Evolutionary conservation across 176 grass and related monocot species (phyloP), one percentile per base, ranked within the genome.

Genomic region (Alopecurus myosuroides): DNA sequence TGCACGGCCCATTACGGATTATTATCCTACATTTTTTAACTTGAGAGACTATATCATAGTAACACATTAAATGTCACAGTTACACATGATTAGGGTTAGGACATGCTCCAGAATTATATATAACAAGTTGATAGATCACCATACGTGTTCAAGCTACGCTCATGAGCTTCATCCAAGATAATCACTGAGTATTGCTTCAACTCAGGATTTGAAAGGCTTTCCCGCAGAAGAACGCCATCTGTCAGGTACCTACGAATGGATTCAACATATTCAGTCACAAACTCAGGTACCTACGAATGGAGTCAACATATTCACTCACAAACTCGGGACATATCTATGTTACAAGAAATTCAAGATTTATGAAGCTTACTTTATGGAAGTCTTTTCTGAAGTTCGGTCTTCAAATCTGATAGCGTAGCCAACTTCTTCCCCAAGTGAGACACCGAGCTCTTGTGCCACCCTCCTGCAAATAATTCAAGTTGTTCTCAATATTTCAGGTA

Each of bases 161-260:
- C 95, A 49, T 98, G 95, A 92, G 93, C 95, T 93, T 95, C 95
- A 86, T 98, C 93, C 89, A 98, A 85, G 76, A 98, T 95, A 86
- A 98, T 90, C 28, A 98, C 93, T 31, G 96, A 95, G 36, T 98
- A 98, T 69, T 95, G 96, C 62, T 85, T 87, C 44, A 98, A 76
- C 36, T 94, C 89, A 23, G 93, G 96, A 86, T 94, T 85, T 78
- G 96, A 98, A 37, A 98, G 91, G 49, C 96, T 94, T 88, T 98
- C 93, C 20, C 93, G 89, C 60, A 98, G 91, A 83, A 98, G 96
- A 85, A 94, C 92, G 26, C 96, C 96, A 61, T 98, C 96, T 25
- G 96, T 98, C 29, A 95, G 84, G 70, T 98, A 98, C 81, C 93
- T 98, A 79, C 68, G 6, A 74, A 86, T 88, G 22, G 2, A 19